phyloP scores from a whole-genome alignment of 2,329 filamentous ascomycete species.

The Fusarium nurragi region DNA sequence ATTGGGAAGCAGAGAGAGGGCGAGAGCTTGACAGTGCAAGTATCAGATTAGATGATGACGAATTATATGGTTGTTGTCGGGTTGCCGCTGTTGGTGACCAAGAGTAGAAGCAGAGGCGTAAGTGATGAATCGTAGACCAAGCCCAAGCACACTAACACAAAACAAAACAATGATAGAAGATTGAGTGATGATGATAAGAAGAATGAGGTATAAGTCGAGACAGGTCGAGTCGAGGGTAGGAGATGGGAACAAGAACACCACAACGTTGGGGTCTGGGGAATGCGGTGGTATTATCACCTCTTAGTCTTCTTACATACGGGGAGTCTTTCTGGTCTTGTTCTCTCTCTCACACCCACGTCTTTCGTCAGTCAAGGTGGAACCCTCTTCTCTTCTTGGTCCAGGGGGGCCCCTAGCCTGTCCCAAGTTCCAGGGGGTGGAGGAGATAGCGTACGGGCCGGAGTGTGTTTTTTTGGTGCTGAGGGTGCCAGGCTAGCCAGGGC shows the following conservation, averaged over 20 bases:
- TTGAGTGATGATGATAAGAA: background rate
- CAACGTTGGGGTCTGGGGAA: slow-evolving; percentile 42
- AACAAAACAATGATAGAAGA: slow-evolving; percentile 17
- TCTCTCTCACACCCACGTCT: slow-evolving; percentile 42
- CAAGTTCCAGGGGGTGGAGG: slow-evolving; percentile 39
- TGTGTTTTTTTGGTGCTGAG: slow-evolving; percentile 18
- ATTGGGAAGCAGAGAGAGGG: background rate
- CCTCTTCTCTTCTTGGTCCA: slow-evolving; percentile 14
- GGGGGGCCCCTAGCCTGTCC: slow-evolving; percentile 33
- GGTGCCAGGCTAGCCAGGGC: slow-evolving; percentile 18
- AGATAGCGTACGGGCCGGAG: slow-evolving; percentile 29
- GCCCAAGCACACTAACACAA: slow-evolving; percentile 16
- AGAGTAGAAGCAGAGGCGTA: slow-evolving; percentile 13
- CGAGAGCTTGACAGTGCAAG: slow-evolving; percentile 7
- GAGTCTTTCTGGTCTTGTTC: slow-evolving; percentile 10
- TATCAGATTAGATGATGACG: slow-evolving; percentile 12
- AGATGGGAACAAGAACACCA: slow-evolving; percentile 32
- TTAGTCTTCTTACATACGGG: slow-evolving; percentile 20
- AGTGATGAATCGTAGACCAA: slow-evolving; percentile 19
- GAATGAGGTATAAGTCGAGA: slow-evolving; percentile 13
- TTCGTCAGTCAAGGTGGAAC: slow-evolving; percentile 37
- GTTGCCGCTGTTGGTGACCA: slow-evolving; percentile 1
- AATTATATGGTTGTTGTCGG: slow-evolving; percentile 6
- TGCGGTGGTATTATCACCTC: slow-evolving; percentile 46
- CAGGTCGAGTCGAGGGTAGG: slow-evolving; percentile 31